phyloP scores from a whole-genome alignment of 2,329 filamentous ascomycete species.

The Ophiostoma sp. region DNA sequence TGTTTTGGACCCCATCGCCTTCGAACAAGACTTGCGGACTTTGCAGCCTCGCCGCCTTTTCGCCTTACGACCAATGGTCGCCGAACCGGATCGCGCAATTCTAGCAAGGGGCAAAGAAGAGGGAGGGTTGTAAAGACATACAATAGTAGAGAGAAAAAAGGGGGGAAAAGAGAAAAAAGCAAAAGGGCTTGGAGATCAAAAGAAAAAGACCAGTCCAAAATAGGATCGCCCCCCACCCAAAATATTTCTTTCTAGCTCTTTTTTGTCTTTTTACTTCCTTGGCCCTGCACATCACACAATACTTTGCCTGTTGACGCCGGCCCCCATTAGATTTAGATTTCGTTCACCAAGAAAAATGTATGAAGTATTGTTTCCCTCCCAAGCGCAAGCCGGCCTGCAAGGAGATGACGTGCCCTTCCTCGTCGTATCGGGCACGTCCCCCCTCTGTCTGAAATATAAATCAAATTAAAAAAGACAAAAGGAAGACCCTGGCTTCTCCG shows the following conservation, averaged over 20 bases:
- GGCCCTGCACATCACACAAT: constrained; percentile 7
- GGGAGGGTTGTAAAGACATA: not conserved
- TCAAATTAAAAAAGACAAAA: not conserved
- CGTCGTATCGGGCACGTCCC: not conserved
- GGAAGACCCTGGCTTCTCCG: not conserved
- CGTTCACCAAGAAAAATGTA: not conserved
- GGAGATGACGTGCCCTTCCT: constrained; percentile 4
- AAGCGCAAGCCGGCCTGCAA: not conserved
- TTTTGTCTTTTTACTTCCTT: not conserved
- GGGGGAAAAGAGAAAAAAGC: not conserved
- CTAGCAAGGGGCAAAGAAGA: not conserved
- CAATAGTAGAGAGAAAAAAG: not conserved
- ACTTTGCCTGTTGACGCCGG: not conserved
- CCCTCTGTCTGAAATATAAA: not conserved
- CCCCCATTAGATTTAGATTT: not conserved
- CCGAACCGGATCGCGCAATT: constrained; percentile 20
- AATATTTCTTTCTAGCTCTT: constrained; percentile 2
- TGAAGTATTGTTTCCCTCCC: not conserved
- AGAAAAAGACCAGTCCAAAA: not conserved
- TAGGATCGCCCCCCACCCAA: constrained; percentile 9
- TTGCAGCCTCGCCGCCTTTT: not conserved
- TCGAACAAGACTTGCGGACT: not conserved
- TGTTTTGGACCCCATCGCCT: not conserved
- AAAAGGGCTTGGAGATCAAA: not conserved
- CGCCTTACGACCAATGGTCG: constrained; percentile 2